Evolutionary conservation across 805 yeast genomes (phyloP).

Genomic region (Suhomyces canberraensis): DNA sequence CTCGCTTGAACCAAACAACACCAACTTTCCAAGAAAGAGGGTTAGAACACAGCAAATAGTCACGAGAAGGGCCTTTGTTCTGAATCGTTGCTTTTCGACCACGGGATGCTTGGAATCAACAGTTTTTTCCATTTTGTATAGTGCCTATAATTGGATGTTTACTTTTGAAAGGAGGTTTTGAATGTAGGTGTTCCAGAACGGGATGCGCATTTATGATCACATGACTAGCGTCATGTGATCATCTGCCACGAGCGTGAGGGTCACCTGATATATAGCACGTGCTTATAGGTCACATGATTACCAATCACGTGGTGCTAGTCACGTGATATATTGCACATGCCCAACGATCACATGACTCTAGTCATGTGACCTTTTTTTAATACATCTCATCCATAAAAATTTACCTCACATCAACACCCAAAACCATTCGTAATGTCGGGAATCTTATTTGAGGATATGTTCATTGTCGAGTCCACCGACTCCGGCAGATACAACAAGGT

Average conservation of each 20-base stretch:
- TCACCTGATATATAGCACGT: no score
- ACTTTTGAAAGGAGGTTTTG: background rate
- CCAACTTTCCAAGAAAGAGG: background rate
- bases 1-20: background rate
- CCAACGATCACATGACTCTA: background rate
- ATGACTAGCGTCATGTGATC: no score
- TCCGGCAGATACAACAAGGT: constrained; percentile 90
- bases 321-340: no score
- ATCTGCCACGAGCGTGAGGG: no score
- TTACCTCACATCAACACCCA: background rate
- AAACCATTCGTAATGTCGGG: constrained; percentile 39
- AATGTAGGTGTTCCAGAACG: no score
- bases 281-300: no score
- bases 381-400: constrained; percentile 5
- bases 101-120: background rate
- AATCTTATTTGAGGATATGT: constrained; percentile 89
- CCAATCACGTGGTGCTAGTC: no score
- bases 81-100: constrained; percentile 1
- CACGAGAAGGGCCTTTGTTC: constrained; percentile 1
- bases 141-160: background rate
- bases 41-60: constrained; percentile 1
- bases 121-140: background rate
- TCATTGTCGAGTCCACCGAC: constrained; percentile 80
- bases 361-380: background rate
- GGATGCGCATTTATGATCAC: no score